Conservation (phyloP, 331 rosid genomes). For the Telfairia occidentalis region DNA sequence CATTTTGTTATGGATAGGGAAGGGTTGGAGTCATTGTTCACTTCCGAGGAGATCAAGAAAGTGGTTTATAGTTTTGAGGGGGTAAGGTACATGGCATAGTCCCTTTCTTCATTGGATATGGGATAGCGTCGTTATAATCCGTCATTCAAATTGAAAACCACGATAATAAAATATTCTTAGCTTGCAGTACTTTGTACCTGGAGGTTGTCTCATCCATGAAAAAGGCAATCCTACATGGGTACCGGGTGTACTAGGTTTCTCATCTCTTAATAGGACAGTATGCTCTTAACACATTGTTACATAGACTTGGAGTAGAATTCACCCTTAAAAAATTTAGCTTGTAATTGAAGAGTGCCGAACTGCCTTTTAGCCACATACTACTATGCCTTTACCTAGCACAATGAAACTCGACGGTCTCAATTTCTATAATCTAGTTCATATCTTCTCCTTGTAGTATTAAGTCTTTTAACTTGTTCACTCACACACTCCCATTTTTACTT, state of each 20-base stretch:
- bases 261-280: not conserved
- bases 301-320: not conserved
- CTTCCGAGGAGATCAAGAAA: not conserved
- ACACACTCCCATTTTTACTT: constrained; percentile 3
- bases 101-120: not conserved
- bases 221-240: not conserved
- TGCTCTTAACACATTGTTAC: not conserved
- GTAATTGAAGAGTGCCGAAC: not conserved
- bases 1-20: not conserved
- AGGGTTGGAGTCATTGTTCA: not conserved
- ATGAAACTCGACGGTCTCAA: not conserved
- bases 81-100: not conserved
- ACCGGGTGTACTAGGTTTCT: not conserved
- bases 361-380: not conserved
- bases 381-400: not conserved
- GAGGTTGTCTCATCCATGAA: not conserved
- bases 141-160: not conserved
- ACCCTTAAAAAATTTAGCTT: not conserved
- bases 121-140: not conserved
- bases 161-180: not conserved
- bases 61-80: not conserved
- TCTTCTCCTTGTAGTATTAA: not conserved
- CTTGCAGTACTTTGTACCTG: not conserved
- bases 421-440: not conserved
- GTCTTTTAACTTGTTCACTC: not conserved